A percentile compares a stretch with the other conserved stretches of the same genome.
Evolutionary conservation across 192 early-diverging fungal genomes (phyloP).

Genomic region (Chytriomyces confervae): DNA sequence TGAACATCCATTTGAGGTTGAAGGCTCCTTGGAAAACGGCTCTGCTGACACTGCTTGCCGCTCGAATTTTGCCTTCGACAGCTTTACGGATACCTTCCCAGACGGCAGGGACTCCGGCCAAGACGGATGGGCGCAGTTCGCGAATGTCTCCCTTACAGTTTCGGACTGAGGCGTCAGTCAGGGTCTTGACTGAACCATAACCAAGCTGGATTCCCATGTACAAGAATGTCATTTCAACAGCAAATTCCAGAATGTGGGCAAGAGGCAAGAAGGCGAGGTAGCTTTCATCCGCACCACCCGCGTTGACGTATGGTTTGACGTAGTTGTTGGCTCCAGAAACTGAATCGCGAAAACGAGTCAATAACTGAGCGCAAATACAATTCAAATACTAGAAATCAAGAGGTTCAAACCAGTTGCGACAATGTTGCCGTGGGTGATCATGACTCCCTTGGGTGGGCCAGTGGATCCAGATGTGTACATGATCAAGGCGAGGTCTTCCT

Average conservation of each 20-base stretch:
- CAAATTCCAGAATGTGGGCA: conserved; percentile 89
- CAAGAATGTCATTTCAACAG: conserved; percentile 72
- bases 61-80: conserved; percentile 69
- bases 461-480: conserved; percentile 91
- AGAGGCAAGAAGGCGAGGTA: conserved; percentile 77
- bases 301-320: conserved; percentile 68
- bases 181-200: conserved; percentile 47
- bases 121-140: conserved; percentile 70
- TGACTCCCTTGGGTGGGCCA: conserved; percentile 89
- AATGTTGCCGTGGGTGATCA: conserved; percentile 82
- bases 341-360: background rate
- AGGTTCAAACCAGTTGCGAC: conserved; percentile 61
- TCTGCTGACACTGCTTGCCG: conserved; percentile 58
- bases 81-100: conserved; percentile 88
- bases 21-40: conserved; percentile 78
- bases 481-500: conserved; percentile 74
- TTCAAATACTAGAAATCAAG: background rate
- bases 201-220: conserved; percentile 59
- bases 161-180: conserved; percentile 65
- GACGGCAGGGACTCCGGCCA: conserved; percentile 77
- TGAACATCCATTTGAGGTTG: conserved; percentile 71
- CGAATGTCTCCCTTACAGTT: conserved; percentile 73
- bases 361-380: background rate
- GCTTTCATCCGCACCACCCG: conserved; percentile 45
- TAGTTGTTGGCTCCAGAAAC: conserved; percentile 47